These are phyloP conservation scores for Ulvella scutata DNA, from an alignment of 139 green algal species.

Conservation along the genomic window DNA sequence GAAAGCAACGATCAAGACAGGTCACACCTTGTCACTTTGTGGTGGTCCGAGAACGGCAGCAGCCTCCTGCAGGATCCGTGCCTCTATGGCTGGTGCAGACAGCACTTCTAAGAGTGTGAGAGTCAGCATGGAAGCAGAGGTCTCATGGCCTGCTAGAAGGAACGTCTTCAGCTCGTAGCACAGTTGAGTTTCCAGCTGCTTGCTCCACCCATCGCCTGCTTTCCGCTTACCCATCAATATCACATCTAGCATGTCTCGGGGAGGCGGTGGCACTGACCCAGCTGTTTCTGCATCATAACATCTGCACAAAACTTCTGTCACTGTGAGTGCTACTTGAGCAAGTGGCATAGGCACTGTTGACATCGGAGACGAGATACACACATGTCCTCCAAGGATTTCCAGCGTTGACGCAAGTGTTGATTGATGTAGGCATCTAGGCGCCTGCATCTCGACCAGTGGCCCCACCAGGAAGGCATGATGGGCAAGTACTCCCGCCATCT, in stretches of 20 bases:
- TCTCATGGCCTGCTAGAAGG: constrained; percentile 89
- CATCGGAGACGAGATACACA: too few relatives aligned
- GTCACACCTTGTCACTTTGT: not conserved
- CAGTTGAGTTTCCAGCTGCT: constrained; percentile 62
- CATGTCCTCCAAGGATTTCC: constrained; percentile 3
- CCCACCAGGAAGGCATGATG: constrained; percentile 9
- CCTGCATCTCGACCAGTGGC: constrained; percentile 21
- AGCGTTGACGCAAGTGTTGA: constrained; percentile 23
- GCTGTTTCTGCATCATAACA: too few relatives aligned
- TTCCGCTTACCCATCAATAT: constrained; percentile 18
- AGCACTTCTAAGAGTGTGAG: constrained; percentile 71
- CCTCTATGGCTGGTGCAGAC: not conserved
- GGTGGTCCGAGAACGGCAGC: not conserved
- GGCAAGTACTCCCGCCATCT: constrained; percentile 71
- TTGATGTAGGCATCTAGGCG: constrained; percentile 72
- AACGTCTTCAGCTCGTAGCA: constrained; percentile 96
- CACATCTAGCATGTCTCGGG: not conserved
- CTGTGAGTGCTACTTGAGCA: too few relatives aligned
- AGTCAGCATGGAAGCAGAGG: constrained; percentile 80
- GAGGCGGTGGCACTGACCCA: too few relatives aligned
- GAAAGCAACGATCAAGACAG: not conserved
- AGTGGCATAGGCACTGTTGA: too few relatives aligned
- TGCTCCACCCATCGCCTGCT: constrained; percentile 34
- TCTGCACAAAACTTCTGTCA: too few relatives aligned
- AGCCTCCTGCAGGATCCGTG: constrained; percentile 7